Evolutionary conservation across 2,329 filamentous ascomycete species (phyloP), one percentile per base, ranked within the genome.

Genomic region (Dissoconium aciculare): DNA sequence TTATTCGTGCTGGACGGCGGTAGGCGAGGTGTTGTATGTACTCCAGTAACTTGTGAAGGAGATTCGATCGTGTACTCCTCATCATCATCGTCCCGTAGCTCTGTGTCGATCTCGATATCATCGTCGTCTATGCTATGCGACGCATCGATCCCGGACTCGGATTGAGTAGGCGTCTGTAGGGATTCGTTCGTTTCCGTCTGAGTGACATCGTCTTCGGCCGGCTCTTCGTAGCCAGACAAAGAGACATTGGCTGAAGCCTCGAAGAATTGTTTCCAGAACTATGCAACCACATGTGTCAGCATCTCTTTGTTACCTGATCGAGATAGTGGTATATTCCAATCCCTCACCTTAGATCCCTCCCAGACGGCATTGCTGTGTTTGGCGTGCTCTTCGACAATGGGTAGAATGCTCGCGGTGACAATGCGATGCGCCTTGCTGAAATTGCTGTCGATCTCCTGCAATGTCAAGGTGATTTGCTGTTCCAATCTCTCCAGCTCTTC

Each of bases 211-310:
- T 54, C 71, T n/a, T 78, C 74, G 5, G 55, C 54, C 13, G 74
- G 66, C 50, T 92, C 85, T 52, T 93, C 87, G 55, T 98, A 94
- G 15, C 85, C 84, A 0, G 84, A 93, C 8, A 98, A 69, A 8
- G 87, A 93, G 15, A 98, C 87, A 49, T 98, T 95, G 53, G 89
- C 89, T 28, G 85, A 93, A 19, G 89, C 84, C 60, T 98, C 89
- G 58, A 98, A 98, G 64, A 98, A 98, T 63, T 95, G 85, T 59
- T 98, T 98, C 89, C 89, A 98, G 59, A 98, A 98, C 80, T 91
- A 49, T 9, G 32, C 24, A 15, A 19, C 15, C 31, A 21, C 26
- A 24, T 11, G 5, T 24, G 28, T 38, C 17, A 40, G 35, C 13
- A n/a, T n/a, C 16, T 21, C 4, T 17, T 14, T 2, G 17, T 8